phyloP scores from a whole-genome alignment of 2,329 filamentous ascomycete species.

The Hypomyces perniciosus region DNA sequence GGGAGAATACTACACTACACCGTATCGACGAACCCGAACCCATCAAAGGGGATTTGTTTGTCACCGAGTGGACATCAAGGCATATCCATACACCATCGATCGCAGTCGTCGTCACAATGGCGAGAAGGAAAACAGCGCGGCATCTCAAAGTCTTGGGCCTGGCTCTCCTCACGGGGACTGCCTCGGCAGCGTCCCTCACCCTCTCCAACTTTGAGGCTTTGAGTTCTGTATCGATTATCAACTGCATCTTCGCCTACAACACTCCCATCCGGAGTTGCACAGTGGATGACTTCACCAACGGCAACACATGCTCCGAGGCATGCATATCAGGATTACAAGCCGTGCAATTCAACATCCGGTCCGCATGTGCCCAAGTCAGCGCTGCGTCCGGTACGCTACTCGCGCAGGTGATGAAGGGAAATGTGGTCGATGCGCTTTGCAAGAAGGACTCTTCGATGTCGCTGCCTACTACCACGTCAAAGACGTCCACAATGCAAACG shows the following conservation, averaged over 20 bases:
- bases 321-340: conserved; percentile 28
- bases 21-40: no score
- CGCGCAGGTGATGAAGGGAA: not conserved
- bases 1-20: no score
- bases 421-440: conserved; percentile 2
- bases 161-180: conserved; percentile 18
- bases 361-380: conserved; percentile 9
- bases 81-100: not conserved
- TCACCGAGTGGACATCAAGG: not conserved
- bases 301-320: conserved; percentile 30
- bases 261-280: conserved; percentile 33
- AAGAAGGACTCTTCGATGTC: not conserved
- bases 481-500: not conserved
- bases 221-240: conserved; percentile 27
- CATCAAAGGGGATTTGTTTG: no score
- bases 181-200: conserved; percentile 21
- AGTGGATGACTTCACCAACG: conserved; percentile 28
- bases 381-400: conserved; percentile 9
- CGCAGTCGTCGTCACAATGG: not conserved
- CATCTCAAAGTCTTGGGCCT: not conserved
- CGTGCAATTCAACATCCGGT: conserved; percentile 23
- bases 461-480: not conserved
- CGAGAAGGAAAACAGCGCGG: not conserved
- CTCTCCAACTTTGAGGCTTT: conserved; percentile 38
- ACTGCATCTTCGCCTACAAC: conserved; percentile 38